phyloP scores from a whole-genome alignment of 345 rosid genomes.

The Arabidopsis thaliana region DNA sequence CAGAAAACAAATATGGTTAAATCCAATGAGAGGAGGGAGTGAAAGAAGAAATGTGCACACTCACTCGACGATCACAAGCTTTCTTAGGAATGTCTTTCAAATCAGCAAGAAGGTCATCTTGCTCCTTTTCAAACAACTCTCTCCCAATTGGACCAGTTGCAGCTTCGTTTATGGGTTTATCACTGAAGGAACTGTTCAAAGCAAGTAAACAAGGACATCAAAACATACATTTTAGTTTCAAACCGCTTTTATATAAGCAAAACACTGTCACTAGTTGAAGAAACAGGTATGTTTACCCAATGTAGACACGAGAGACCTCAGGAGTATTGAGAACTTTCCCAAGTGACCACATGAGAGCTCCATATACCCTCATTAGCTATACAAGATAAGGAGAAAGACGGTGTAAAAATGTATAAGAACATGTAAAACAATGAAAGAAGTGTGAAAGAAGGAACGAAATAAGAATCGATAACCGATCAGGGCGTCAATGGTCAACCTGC shows the following conservation, averaged over 20 bases:
- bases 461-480: constrained; percentile 4
- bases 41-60: constrained; percentile 41
- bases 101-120: constrained; percentile 87
- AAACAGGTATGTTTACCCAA: constrained; percentile 62
- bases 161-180: constrained; percentile 82
- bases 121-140: constrained; percentile 95
- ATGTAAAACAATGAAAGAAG: neutral
- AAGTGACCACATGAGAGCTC: constrained; percentile 98
- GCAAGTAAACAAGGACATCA: constrained; percentile 19
- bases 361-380: constrained; percentile 98
- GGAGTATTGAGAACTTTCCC: constrained; percentile 97
- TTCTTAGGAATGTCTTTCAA: constrained; percentile 93
- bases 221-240: constrained; percentile 32
- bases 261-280: neutral
- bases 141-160: constrained; percentile 84
- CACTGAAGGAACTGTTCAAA: constrained; percentile 82
- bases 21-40: neutral
- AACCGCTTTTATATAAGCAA: neutral
- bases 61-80: constrained; percentile 98
- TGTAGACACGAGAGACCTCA: constrained; percentile 92
- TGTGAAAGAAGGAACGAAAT: constrained; percentile 13
- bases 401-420: constrained; percentile 11
- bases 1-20: neutral
- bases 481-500: constrained; percentile 54
- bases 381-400: constrained; percentile 19